Percentiles rank a stretch among this genome's conserved stretches.
phyloP scores from a whole-genome alignment of 2,329 filamentous ascomycete species.

The Colletotrichum noveboracense region DNA sequence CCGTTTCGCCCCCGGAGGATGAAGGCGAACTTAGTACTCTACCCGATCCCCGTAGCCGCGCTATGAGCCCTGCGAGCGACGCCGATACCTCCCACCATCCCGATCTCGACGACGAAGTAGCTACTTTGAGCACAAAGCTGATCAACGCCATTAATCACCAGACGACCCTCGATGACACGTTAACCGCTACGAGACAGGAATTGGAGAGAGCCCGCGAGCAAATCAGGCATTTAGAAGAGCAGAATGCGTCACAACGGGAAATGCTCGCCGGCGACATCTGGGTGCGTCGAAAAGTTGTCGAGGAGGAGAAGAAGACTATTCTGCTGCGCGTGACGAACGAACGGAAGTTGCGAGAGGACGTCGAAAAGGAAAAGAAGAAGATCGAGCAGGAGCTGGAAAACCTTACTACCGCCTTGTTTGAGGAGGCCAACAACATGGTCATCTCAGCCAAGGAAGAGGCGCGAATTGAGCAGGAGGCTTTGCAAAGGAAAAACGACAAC shows the following conservation, averaged over 20 bases:
- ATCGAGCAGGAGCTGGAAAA: slow-evolving; percentile 94
- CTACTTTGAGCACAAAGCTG: slow-evolving; percentile 90
- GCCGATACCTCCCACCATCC: slow-evolving; percentile 49
- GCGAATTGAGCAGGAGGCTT: slow-evolving; percentile 78
- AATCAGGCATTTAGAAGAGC: slow-evolving; percentile 70
- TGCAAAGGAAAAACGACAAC: slow-evolving; percentile 87
- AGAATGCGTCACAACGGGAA: slow-evolving; percentile 71
- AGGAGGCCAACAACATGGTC: slow-evolving; percentile 99
- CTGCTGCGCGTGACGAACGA: slow-evolving; percentile 68
- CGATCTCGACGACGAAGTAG: slow-evolving; percentile 75
- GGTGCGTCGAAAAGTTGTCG: slow-evolving; percentile 76
- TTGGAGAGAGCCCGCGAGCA: slow-evolving; percentile 74
- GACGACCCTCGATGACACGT: slow-evolving; percentile 86
- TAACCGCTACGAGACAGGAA: slow-evolving; percentile 83
- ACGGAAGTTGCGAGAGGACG: slow-evolving; percentile 65
- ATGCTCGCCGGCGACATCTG: slow-evolving; percentile 77
- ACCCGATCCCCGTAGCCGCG: slow-evolving; percentile 65
- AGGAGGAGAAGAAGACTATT: slow-evolving; percentile 70
- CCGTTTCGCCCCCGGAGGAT: slow-evolving; percentile 49
- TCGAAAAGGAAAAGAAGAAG: slow-evolving; percentile 81
- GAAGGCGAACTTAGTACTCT: slow-evolving; percentile 72
- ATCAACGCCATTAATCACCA: slow-evolving; percentile 98
- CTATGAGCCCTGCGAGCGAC: slow-evolving; percentile 50
- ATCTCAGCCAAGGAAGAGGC: slow-evolving; percentile 89
- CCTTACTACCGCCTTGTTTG: slow-evolving; percentile 90